Evolutionary conservation across 1,284 basidiomycete genomes (phyloP).

Genomic region (Irpex lacteus): DNA sequence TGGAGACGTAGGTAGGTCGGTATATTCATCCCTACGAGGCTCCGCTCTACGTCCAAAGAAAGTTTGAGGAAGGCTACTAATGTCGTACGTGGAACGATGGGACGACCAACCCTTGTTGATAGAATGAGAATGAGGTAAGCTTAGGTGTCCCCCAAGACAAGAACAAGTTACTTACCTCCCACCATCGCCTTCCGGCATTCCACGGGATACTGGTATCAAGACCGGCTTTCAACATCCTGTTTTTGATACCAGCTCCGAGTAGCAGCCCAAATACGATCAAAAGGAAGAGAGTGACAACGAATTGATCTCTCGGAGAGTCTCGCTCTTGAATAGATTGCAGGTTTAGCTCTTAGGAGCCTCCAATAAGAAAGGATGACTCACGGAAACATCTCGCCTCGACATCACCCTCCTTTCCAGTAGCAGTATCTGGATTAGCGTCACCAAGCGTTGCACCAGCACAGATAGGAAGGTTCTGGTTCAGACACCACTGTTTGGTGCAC

Average conservation of each 20-base stretch:
- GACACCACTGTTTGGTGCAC: constrained; percentile 94
- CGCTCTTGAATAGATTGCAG: constrained; percentile 47
- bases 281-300: constrained; percentile 88
- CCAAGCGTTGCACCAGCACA: constrained; percentile 84
- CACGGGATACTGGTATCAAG: constrained; percentile 61
- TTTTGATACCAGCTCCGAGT: constrained; percentile 80
- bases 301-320: constrained; percentile 88
- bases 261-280: constrained; percentile 82
- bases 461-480: constrained; percentile 87
- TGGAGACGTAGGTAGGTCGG: constrained; percentile 25
- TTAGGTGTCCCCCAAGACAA: not conserved
- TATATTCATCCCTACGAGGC: constrained; percentile 39
- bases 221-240: constrained; percentile 74
- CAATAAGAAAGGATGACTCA: constrained; percentile 42
- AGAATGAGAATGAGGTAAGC: not conserved
- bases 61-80: constrained; percentile 41
- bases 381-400: constrained; percentile 95
- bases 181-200: constrained; percentile 66
- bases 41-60: constrained; percentile 21
- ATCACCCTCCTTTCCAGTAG: constrained; percentile 94
- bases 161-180: constrained; percentile 59
- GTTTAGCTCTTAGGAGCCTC: not conserved
- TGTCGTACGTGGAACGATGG: constrained; percentile 48
- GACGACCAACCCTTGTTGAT: constrained; percentile 54
- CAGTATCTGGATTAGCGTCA: constrained; percentile 87